A percentile compares a stretch with the other conserved stretches of the same genome.
These are phyloP conservation scores for Begonia fuchsioides DNA, from an alignment of 306 rosid species.

Conservation along the genomic window DNA sequence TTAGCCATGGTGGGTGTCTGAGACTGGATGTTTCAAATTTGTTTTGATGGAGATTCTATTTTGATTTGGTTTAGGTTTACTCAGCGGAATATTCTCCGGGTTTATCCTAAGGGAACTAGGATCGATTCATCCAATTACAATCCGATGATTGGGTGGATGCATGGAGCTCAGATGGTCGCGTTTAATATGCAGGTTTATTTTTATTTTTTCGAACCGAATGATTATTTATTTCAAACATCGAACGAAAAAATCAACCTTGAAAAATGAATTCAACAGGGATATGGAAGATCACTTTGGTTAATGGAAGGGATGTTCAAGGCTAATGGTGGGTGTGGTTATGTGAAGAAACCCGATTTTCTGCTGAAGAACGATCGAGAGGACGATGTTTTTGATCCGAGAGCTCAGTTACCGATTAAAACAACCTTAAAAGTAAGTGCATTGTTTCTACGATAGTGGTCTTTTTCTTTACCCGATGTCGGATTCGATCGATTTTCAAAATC, in stretches of 20 bases:
- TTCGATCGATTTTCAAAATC: conserved; percentile 2
- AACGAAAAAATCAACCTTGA: not conserved
- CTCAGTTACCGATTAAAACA: conserved; percentile 38
- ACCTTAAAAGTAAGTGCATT: conserved; percentile 52
- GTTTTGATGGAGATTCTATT: not conserved
- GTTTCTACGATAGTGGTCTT: not conserved
- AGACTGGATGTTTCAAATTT: no score
- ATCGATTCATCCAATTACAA: conserved; percentile 89
- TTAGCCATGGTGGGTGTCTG: not conserved
- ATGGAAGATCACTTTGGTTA: conserved; percentile 94
- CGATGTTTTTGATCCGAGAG: conserved; percentile 65
- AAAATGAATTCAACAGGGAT: conserved; percentile 38
- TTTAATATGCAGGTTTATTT: conserved; percentile 87
- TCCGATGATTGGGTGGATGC: conserved; percentile 91
- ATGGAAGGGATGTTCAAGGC: conserved; percentile 98
- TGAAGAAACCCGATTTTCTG: conserved; percentile 82
- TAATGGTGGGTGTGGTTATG: conserved; percentile 86
- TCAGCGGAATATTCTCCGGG: conserved; percentile 81
- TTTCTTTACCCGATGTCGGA: conserved; percentile 3
- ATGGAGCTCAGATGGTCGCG: conserved; percentile 99
- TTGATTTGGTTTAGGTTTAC: conserved; percentile 56
- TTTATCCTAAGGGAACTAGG: conserved; percentile 89
- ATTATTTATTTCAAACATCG: no score
- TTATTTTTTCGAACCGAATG: not conserved
- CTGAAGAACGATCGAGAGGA: conserved; percentile 29